phyloP scores from a whole-genome alignment of 1,284 basidiomycete species.

The Leccinum pachyderme region DNA sequence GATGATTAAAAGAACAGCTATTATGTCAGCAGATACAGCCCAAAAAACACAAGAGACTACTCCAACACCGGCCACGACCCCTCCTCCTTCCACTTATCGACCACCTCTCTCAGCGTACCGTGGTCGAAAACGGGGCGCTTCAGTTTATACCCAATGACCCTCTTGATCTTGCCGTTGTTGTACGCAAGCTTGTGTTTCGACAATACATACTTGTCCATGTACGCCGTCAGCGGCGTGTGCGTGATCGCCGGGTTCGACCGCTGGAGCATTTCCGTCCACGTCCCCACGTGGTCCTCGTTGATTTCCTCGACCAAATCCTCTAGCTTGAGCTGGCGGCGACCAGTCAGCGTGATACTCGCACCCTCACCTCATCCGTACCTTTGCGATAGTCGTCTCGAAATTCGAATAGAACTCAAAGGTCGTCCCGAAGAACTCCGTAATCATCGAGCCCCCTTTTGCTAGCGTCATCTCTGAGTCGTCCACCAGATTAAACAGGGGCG shows the following conservation, averaged over 20 bases:
- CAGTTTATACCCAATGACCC: constrained; percentile 69
- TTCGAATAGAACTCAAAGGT: constrained; percentile 84
- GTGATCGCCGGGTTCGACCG: constrained; percentile 72
- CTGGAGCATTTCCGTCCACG: constrained; percentile 83
- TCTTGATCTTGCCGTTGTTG: constrained; percentile 70
- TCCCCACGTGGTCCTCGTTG: constrained; percentile 83
- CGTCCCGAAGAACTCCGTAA: constrained; percentile 78
- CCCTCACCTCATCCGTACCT: constrained; percentile 40
- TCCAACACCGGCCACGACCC: constrained; percentile 64
- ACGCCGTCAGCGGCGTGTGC: constrained; percentile 77
- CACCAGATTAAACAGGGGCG: constrained; percentile 83
- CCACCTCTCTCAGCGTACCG: constrained; percentile 67
- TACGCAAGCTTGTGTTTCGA: constrained; percentile 66
- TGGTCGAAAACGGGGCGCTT: constrained; percentile 61
- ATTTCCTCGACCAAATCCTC: constrained; percentile 82
- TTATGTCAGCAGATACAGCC: constrained; percentile 17
- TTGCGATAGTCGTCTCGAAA: constrained; percentile 66
- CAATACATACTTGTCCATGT: constrained; percentile 75
- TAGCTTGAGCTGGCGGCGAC: constrained; percentile 44
- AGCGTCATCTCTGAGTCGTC: constrained; percentile 81
- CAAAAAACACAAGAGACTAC: neutral
- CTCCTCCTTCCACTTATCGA: constrained; percentile 78
- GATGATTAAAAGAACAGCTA: constrained; percentile 27
- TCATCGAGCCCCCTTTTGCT: constrained; percentile 67
- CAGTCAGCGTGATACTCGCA: constrained; percentile 2